Percentiles rank a stretch among this genome's conserved stretches.
phyloP scores from a whole-genome alignment of 1,284 basidiomycete genomes.

The Volvariella surrecta region DNA sequence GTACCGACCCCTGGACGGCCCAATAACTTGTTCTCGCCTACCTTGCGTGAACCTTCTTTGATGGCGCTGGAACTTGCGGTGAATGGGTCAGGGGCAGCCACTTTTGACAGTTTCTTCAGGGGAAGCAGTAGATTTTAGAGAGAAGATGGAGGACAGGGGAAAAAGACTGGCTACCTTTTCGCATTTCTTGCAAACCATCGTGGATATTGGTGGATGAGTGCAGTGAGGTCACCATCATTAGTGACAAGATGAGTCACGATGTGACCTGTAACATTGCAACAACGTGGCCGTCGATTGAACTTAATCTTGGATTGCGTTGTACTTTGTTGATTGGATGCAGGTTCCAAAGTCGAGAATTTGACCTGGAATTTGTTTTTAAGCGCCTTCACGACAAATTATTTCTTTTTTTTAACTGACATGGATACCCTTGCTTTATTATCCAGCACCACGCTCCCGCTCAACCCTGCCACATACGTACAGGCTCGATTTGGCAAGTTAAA shows the following conservation, averaged over 20 bases:
- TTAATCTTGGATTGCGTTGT: background rate
- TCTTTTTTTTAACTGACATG: no score
- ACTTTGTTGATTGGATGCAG: background rate
- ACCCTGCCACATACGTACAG: constrained; percentile 23
- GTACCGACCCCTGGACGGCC: constrained; percentile 40
- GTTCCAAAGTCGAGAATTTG: background rate
- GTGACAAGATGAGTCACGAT: background rate
- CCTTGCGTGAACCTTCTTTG: constrained; percentile 70
- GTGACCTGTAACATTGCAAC: background rate
- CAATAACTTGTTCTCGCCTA: constrained; percentile 79
- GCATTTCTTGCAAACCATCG: constrained; percentile 71
- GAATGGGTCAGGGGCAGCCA: constrained; percentile 78
- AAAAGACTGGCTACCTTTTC: constrained; percentile 43
- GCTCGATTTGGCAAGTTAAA: constrained; percentile 24
- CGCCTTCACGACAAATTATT: background rate
- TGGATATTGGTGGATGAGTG: constrained; percentile 6
- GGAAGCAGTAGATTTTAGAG: constrained; percentile 16
- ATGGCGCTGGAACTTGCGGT: constrained; percentile 60
- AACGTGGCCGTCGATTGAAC: background rate
- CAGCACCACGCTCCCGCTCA: constrained; percentile 21
- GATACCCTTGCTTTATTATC: no score
- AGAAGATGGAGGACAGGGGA: constrained; percentile 13
- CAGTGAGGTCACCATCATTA: background rate
- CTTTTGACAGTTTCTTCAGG: constrained; percentile 80
- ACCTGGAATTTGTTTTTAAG: background rate